Conservation (phyloP, 140 eudicot species). For the Anethum foeniculum region DNA sequence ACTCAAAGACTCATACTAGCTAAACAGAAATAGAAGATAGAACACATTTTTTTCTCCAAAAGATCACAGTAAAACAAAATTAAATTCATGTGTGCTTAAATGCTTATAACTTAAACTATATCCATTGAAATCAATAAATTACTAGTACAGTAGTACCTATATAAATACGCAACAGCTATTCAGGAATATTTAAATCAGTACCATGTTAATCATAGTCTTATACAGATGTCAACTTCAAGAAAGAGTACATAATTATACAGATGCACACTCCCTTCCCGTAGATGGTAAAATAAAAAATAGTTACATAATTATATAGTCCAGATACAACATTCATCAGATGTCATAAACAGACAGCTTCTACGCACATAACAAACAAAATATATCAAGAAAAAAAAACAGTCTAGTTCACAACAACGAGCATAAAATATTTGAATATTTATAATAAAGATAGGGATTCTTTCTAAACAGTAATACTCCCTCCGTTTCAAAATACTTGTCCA, state of each 20-base stretch:
- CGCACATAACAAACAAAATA: background rate
- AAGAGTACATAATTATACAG: too few relatives aligned
- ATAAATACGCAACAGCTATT: background rate
- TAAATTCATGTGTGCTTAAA: too few relatives aligned
- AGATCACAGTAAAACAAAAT: background rate
- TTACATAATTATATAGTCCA: background rate
- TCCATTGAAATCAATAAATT: background rate
- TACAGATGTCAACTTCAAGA: background rate
- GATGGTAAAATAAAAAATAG: background rate
- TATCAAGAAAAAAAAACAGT: background rate
- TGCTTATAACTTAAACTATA: background rate
- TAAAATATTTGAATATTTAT: background rate
- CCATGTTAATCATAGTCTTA: background rate
- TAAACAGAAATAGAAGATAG: background rate
- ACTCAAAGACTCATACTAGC: background rate
- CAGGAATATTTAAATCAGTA: background rate
- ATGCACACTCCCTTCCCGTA: background rate
- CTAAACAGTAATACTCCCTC: too few relatives aligned
- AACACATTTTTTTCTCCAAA: background rate
- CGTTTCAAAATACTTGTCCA: too few relatives aligned
- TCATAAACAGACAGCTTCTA: background rate
- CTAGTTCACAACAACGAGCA: background rate
- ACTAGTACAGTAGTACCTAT: background rate
- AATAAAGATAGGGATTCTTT: background rate
- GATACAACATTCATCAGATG: background rate